phyloP scores from a whole-genome alignment of 2,329 filamentous ascomycete species.

The Alternaria angustiovoidea region DNA sequence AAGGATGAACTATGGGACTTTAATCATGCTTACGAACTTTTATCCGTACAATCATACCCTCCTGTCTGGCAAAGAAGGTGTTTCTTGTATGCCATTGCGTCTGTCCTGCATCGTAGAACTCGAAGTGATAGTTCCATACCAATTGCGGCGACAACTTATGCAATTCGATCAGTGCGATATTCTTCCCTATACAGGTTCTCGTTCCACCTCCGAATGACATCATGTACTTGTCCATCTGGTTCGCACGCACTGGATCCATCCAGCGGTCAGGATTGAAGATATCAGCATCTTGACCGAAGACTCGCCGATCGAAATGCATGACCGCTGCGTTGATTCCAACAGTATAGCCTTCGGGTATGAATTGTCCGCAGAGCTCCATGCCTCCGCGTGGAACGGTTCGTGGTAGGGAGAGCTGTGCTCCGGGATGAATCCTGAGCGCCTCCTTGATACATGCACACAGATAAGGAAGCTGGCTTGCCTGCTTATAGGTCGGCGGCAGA shows the following conservation, averaged over 20 bases:
- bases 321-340: conserved; percentile 58
- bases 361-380: conserved; percentile 17
- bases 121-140: neutral
- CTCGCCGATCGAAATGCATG: conserved; percentile 49
- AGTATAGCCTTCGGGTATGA: conserved; percentile 49
- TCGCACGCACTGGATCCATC: conserved; percentile 36
- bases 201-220: conserved; percentile 51
- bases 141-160: neutral
- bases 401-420: conserved; percentile 15
- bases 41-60: neutral
- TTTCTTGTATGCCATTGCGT: neutral
- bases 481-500: conserved; percentile 24
- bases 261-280: conserved; percentile 57
- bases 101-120: neutral
- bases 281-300: conserved; percentile 53
- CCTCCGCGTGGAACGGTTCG: conserved; percentile 31
- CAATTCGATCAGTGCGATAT: conserved; percentile 10
- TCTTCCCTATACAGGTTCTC: conserved; percentile 45
- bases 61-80: neutral
- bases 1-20: neutral
- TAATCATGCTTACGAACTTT: neutral
- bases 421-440: conserved; percentile 53
- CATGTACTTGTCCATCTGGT: conserved; percentile 35
- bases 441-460: conserved; percentile 57
- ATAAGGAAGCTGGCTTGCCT: conserved; percentile 45